phyloP scores from a whole-genome alignment of 768 basidiomycete species.

The Rhizopogon sp. region DNA sequence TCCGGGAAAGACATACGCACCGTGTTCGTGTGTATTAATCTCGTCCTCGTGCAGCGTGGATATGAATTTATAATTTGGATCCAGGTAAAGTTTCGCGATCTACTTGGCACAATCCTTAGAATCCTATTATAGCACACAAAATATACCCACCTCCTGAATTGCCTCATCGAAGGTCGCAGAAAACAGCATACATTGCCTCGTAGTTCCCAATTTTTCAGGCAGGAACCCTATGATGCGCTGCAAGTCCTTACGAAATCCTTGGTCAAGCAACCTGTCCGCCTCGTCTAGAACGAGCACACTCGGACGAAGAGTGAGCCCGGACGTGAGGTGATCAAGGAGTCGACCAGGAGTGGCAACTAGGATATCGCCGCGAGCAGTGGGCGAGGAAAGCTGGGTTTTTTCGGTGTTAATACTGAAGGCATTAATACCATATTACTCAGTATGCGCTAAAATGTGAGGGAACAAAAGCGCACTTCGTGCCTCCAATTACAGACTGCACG shows the following conservation, averaged over 20 bases:
- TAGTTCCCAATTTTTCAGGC: slow-evolving; percentile 41
- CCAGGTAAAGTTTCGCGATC: slow-evolving; percentile 24
- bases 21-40: slow-evolving; percentile 57
- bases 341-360: slow-evolving; percentile 75
- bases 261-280: slow-evolving; percentile 69
- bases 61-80: slow-evolving; percentile 38
- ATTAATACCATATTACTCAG: slow-evolving; percentile 8
- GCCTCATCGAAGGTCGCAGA: slow-evolving; percentile 72
- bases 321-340: slow-evolving; percentile 58
- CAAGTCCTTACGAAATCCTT: slow-evolving; percentile 66
- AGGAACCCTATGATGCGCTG: slow-evolving; percentile 52
- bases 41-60: slow-evolving; percentile 56
- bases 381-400: slow-evolving; percentile 18
- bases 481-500: slow-evolving; percentile 50
- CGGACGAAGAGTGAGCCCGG: background rate
- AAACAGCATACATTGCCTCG: slow-evolving; percentile 64
- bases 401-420: slow-evolving; percentile 17
- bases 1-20: slow-evolving; percentile 19
- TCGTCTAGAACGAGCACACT: slow-evolving; percentile 58
- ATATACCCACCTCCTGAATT: slow-evolving; percentile 42
- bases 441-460: background rate
- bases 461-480: slow-evolving; percentile 38
- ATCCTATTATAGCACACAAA: background rate
- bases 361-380: slow-evolving; percentile 37
- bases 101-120: slow-evolving; percentile 3